A percentile compares a stretch with the other conserved stretches of the same genome.
phyloP scores from a whole-genome alignment of 2,329 filamentous ascomycete genomes.

The Curvularia spicifera region DNA sequence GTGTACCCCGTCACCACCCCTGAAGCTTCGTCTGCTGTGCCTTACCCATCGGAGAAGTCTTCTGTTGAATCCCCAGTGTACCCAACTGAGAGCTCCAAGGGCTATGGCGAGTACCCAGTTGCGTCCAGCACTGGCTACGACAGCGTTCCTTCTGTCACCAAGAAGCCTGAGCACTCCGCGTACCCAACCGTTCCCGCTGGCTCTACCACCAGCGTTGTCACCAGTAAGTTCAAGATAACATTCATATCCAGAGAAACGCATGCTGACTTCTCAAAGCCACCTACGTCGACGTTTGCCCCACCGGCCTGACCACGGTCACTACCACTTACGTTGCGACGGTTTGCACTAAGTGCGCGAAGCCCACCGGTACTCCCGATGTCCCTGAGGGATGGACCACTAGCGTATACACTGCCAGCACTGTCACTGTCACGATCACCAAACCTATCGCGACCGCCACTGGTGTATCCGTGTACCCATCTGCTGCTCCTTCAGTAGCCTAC shows the following conservation, averaged over 20 bases:
- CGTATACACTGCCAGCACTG: conserved; percentile 38
- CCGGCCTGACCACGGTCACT: conserved; percentile 44
- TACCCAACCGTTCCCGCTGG: conserved; percentile 20
- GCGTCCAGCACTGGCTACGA: conserved; percentile 14
- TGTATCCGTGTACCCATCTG: conserved; percentile 24
- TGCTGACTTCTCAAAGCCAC: conserved; percentile 22
- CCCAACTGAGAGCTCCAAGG: conserved; percentile 12
- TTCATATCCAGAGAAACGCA: background rate
- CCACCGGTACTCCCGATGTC: conserved; percentile 27
- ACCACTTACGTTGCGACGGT: conserved; percentile 41
- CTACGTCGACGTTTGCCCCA: conserved; percentile 48
- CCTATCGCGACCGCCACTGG: conserved; percentile 30
- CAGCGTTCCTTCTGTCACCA: conserved; percentile 21
- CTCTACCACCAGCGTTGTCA: conserved; percentile 27
- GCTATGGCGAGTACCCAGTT: conserved; percentile 10
- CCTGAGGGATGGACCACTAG: conserved; percentile 45
- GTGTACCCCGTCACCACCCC: conserved; percentile 18
- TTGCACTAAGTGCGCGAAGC: conserved; percentile 31
- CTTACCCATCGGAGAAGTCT: conserved; percentile 4
- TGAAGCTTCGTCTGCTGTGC: conserved; percentile 15
- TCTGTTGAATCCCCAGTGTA: conserved; percentile 4
- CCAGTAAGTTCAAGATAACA: conserved; percentile 21
- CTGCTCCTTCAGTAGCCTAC: conserved; percentile 14
- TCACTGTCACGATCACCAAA: conserved; percentile 44
- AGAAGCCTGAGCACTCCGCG: conserved; percentile 22